Evolutionary conservation across 352 stramenopile species (phyloP), one percentile per base, ranked within the genome.

Genomic region (Globisporangium carolinianum): DNA sequence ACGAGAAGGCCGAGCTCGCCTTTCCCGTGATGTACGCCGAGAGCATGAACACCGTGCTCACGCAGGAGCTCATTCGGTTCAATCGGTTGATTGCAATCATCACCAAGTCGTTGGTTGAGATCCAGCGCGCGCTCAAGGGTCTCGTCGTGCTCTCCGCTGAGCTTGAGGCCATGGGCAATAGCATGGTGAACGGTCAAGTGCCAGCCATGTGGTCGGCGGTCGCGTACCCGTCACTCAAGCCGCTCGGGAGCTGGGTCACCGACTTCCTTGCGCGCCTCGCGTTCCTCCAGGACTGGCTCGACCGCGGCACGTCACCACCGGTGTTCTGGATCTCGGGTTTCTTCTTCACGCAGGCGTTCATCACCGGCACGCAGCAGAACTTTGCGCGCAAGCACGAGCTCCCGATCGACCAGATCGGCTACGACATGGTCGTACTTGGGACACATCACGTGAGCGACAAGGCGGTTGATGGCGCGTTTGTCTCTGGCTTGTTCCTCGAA

Each of bases 291-390:
- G 62, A 76, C 46, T 98, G 91, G 91, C 70, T 97, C 54, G 79
- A 86, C 37, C 74, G 76, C 6, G 75, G 85, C 12, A 57, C 68
- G 12, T 75, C 89, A 1, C 92, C 92, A 0, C 73, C 76, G 0
- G 86, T 97, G 47, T 98, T 91, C 59, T 98, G 92, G 92, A 89
- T 98, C 53, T 96, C 83, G 14, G 92, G 91, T 0, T 97, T 97
- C 72, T 97, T 97, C 70, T 98, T 97, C 73, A 97, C 91, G 17
- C 91, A 97, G 63, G 90, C 90, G 0, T 98, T 98, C 58, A 96
- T 98, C 63, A 97, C 91, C 3, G 91, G 91, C 49, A 98, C 89
- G 5, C 77, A 96, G 56, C 91, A 98, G 60, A 98, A 97, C 63
- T 98, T 86, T 70, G 91, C 91, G 11, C 79, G 91, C 12, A 96